Evolutionary conservation across 1,139 yeast species (phyloP), one percentile per base, ranked within the genome.

Genomic region (Starmera stellimalicola): DNA sequence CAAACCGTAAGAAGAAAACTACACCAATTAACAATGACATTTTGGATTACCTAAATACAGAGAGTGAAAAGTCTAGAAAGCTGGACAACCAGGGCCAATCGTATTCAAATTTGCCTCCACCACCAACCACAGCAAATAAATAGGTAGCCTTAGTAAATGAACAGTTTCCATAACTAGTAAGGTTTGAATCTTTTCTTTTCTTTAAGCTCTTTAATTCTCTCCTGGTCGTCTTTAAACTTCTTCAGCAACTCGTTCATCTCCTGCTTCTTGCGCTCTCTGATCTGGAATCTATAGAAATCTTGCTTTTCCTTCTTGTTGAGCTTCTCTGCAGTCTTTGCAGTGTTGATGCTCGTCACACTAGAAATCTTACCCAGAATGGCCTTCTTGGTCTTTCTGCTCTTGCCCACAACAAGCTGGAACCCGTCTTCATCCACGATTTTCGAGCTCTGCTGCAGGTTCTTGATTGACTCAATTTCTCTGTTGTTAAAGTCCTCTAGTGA

Each of bases 221-320:
- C 91, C 62, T 91, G 96, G 58, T 93, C 98, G 41, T 79, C 77
- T 54, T 82, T 85, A 62, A 87, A 93, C 56, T 87, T 83, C 40
- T 62, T 66, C 51, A 91, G 65, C 52, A 93, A 65, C 34, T 83
- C 87, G 54, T 84, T 84, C 84, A 91, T 85, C 57, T 88, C 95
- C 43, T 73, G 76, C 66, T 91, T 91, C 70, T 88, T 91, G 54
- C 76, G 73, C 54, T 93, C 95, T 58, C 98, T 77, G 48, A 91
- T 73, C 62, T 93, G 99, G 74, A 88, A 93, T 49, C 95, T 71
- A 65, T 93, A 93, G 65, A 93, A 91, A 59, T 93, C 97, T 44
- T 72, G 71, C 64, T 87, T 84, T 47, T 87, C 93, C 58, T 83
- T 82, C 63, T 71, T 77, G 57, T 81, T 77, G 59, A 70, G 63